phyloP scores from a whole-genome alignment of 2,329 filamentous ascomycete genomes.

The Fusarium burgessii region DNA sequence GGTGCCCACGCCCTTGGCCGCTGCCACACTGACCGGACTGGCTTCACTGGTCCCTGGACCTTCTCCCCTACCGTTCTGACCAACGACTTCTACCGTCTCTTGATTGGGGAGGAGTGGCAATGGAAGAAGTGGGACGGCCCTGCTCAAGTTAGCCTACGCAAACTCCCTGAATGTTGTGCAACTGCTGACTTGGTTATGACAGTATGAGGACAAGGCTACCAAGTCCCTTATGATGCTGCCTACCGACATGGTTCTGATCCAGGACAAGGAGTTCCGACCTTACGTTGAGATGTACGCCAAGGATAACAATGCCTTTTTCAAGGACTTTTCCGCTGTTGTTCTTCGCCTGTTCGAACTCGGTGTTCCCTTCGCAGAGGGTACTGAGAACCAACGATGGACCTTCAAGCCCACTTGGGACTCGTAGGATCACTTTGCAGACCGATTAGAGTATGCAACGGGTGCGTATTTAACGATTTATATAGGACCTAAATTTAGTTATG shows the following conservation, averaged over 20 bases:
- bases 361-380: conserved; percentile 82
- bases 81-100: conserved; percentile 92
- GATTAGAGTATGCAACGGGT: too few relatives aligned
- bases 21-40: conserved; percentile 89
- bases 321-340: conserved; percentile 85
- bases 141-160: conserved; percentile 52
- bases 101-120: conserved; percentile 92
- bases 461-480: too few relatives aligned
- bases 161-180: too few relatives aligned
- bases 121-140: conserved; percentile 93
- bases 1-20: conserved; percentile 90
- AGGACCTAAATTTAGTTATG: too few relatives aligned
- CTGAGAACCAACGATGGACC: conserved; percentile 66
- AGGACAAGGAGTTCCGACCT: conserved; percentile 87
- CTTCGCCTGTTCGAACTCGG: conserved; percentile 92
- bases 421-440: too few relatives aligned
- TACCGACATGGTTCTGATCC: conserved; percentile 85
- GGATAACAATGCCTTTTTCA: conserved; percentile 92
- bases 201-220: conserved; percentile 86
- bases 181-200: conserved; percentile 48
- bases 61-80: conserved; percentile 91
- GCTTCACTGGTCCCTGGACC: conserved; percentile 90
- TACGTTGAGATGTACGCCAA: conserved; percentile 89
- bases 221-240: conserved; percentile 98
- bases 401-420: conserved; percentile 67